A percentile compares a stretch with the other conserved stretches of the same genome.
phyloP scores from a whole-genome alignment of 225 moss, liverwort and hornwort genomes.

The Climacium dendroides region DNA sequence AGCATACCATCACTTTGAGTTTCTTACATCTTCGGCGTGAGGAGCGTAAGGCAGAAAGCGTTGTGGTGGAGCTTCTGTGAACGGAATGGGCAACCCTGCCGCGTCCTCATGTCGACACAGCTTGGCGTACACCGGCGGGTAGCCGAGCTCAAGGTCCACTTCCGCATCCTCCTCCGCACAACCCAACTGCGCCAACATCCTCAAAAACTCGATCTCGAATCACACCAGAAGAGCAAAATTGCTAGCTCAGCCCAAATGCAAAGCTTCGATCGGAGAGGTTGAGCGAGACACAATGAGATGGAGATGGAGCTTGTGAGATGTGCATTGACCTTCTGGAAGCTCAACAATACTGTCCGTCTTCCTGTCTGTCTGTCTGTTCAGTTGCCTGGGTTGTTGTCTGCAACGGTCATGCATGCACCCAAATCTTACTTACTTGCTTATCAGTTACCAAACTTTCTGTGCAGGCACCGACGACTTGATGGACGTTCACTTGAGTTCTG shows the following conservation, averaged over 20 bases:
- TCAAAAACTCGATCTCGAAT: not conserved
- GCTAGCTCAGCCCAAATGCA: not conserved
- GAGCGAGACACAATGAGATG: not conserved
- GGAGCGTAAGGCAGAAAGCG: slow-evolving; percentile 51
- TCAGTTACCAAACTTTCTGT: not conserved
- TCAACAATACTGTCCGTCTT: not conserved
- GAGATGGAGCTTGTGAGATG: not conserved
- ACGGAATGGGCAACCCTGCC: slow-evolving; percentile 40
- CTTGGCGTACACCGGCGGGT: slow-evolving; percentile 42
- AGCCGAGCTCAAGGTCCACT: slow-evolving; percentile 46
- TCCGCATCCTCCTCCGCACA: slow-evolving; percentile 36
- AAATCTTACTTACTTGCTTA: not conserved
- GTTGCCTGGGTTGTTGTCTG: not conserved
- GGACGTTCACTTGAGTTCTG: not conserved
- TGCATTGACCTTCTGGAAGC: not conserved
- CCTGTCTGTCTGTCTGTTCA: not conserved
- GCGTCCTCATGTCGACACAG: slow-evolving; percentile 37
- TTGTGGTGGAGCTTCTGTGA: slow-evolving; percentile 44
- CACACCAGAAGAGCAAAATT: not conserved
- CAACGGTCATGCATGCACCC: not conserved
- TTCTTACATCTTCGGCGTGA: slow-evolving; percentile 35
- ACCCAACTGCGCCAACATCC: slow-evolving; percentile 23
- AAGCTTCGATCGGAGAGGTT: not conserved
- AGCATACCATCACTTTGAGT: not conserved
- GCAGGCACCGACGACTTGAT: not conserved